These are phyloP conservation scores for Coix lacrymajobi DNA, from an alignment of 176 grass and related monocot genomes.

Conservation along the genomic window DNA sequence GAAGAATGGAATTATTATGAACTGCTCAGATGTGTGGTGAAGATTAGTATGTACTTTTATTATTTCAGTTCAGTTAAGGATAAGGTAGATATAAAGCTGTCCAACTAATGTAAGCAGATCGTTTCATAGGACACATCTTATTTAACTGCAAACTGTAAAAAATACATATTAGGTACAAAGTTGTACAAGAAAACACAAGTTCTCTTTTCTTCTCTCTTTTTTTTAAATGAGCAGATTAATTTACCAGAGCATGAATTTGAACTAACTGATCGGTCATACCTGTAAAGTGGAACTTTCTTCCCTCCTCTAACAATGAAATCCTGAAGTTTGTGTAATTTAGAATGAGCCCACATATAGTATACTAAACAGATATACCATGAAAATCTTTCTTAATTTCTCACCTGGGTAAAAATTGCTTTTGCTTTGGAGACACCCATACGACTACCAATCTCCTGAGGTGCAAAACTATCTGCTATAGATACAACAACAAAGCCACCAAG, in stretches of 20 bases:
- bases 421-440: conserved; percentile 71
- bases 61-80: neutral
- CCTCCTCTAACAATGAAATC: conserved; percentile 90
- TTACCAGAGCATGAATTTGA: neutral
- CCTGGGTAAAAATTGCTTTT: conserved; percentile 92
- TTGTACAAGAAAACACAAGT: neutral
- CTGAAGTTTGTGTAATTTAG: conserved; percentile 46
- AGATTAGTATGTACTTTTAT: neutral
- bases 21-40: neutral
- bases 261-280: conserved; percentile 32
- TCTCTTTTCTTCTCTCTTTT: neutral
- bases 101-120: neutral
- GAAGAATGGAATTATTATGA: conserved; percentile 21
- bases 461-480: conserved; percentile 94
- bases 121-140: neutral
- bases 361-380: neutral
- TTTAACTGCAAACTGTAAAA: neutral
- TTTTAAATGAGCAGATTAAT: conserved; percentile 8
- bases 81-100: neutral
- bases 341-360: neutral
- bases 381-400: neutral
- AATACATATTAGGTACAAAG: neutral
- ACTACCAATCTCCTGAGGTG: conserved; percentile 64
- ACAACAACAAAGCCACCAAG: conserved; percentile 87
- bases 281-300: conserved; percentile 90